Evolutionary conservation across 2,329 filamentous ascomycete genomes (phyloP), one percentile per base, ranked within the genome.

Genomic region (Tolypocladium ovalisporum): DNA sequence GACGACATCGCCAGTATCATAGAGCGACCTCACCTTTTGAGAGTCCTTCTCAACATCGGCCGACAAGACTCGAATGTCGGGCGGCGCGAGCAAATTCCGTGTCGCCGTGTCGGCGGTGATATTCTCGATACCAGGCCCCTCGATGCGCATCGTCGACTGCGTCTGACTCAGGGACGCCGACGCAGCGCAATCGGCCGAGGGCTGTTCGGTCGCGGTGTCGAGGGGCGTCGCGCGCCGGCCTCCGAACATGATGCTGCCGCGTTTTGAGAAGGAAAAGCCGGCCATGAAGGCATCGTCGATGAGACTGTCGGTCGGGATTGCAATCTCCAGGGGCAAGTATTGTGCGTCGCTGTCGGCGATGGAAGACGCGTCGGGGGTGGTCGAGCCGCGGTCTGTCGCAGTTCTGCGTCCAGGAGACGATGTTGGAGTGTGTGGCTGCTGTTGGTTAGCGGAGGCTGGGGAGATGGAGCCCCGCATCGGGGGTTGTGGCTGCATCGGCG

Each of bases 21-120:
- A 84, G 73, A 84, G 81, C 72, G 80, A 84, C 77, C 81, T 83
- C 78, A 84, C 81, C 78, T 84, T 83, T 80, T 81, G 79, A 74
- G 81, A 84, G 74, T 84, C 81, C 73, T 79, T 79, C 75, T 84
- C 80, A 66, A 79, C 70, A 64, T 83, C 80, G 68, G 74, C 73
- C 64, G 79, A 74, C 68, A 82, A 73, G 66, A 83, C 70, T 63
- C 75, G 76, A 64, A 81, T 79, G 68, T 75, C 76, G 61, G 79
- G 78, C 56, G 72, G 62, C 36, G 70, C 63, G 57, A 56, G 32
- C 51, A 56, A 49, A 42, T 6, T 55, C 51, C 35, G 56, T n/a
- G 37, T 32, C 47, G 56, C 22, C 27, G 55, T 51, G 39, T 57
- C 53, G 56, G 58, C 47, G 51, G 54, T 57, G 55, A 29, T 40